phyloP scores from a whole-genome alignment of 805 yeast genomes.

The Lipomyces lipofer region DNA sequence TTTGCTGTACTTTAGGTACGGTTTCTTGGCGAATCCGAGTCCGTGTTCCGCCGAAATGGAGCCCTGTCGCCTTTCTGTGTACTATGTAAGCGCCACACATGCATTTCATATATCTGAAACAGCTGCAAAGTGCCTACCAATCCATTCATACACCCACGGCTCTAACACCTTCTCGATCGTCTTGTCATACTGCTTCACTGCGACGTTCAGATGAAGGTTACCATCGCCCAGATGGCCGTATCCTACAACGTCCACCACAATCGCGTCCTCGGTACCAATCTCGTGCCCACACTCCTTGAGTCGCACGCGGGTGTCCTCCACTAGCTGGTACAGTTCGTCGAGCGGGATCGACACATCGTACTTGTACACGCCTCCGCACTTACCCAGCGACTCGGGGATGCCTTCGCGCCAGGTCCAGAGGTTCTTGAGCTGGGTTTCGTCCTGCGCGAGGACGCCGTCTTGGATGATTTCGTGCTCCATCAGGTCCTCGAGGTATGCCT shows the following conservation, averaged over 20 bases:
- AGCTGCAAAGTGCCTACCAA: conserved; percentile 39
- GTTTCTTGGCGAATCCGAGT: conserved; percentile 92
- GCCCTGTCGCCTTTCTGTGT: conserved; percentile 57
- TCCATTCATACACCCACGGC: conserved; percentile 95
- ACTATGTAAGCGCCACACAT: conserved; percentile 30
- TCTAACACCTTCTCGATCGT: conserved; percentile 79
- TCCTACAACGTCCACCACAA: conserved; percentile 85
- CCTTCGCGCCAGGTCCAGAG: conserved; percentile 97
- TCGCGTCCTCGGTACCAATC: conserved; percentile 44
- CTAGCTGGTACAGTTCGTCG: conserved; percentile 74
- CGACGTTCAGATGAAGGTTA: conserved; percentile 88
- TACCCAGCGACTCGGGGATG: conserved; percentile 83
- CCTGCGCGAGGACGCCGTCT: conserved; percentile 97
- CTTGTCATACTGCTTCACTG: conserved; percentile 79
- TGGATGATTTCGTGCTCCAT: conserved; percentile 81
- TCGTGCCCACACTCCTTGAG: conserved; percentile 60
- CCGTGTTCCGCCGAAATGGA: conserved; percentile 98
- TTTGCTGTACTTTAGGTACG: conserved; percentile 84
- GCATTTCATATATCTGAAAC: background rate
- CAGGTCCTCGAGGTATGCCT: conserved; percentile 73
- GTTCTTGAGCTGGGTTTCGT: conserved; percentile 77
- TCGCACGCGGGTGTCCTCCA: conserved; percentile 69
- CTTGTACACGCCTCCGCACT: conserved; percentile 92
- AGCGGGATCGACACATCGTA: conserved; percentile 94
- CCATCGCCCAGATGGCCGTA: conserved; percentile 99